Evolutionary conservation across 1,284 basidiomycete species (phyloP).

Genomic region (Cryptococcus neoformans): DNA sequence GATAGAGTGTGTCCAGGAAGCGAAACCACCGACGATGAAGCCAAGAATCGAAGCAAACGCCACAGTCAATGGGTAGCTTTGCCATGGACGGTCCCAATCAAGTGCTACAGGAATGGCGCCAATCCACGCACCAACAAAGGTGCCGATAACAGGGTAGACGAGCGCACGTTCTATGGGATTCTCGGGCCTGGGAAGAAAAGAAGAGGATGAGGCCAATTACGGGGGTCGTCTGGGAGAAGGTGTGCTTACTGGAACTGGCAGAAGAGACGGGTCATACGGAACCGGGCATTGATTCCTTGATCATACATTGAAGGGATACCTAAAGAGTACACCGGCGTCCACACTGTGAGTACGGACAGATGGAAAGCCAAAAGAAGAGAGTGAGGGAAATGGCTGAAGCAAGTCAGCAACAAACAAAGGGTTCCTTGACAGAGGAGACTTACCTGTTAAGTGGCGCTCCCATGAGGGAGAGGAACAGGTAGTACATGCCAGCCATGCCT

Average conservation of each 20-base stretch:
- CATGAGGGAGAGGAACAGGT: constrained; percentile 61
- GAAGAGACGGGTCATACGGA: constrained; percentile 68
- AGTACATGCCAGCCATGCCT: constrained; percentile 54
- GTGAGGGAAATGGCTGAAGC: constrained; percentile 30
- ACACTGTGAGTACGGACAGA: constrained; percentile 64
- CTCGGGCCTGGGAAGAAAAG: constrained; percentile 54
- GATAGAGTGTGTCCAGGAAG: constrained; percentile 56
- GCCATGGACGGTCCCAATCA: constrained; percentile 96
- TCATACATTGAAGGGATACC: constrained; percentile 57
- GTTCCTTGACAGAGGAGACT: constrained; percentile 52
- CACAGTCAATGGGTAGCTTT: constrained; percentile 69
- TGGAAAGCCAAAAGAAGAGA: constrained; percentile 68
- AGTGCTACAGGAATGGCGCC: constrained; percentile 79
- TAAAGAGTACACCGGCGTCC: constrained; percentile 67
- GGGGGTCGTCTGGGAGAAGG: neutral
- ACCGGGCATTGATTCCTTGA: constrained; percentile 37
- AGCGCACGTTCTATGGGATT: constrained; percentile 69
- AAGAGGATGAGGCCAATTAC: neutral
- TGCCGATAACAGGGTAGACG: constrained; percentile 73
- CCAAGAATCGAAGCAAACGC: constrained; percentile 61
- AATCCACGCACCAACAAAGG: constrained; percentile 69
- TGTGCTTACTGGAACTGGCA: constrained; percentile 68
- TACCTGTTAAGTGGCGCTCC: constrained; percentile 69
- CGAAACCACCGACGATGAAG: constrained; percentile 62
- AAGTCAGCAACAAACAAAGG: neutral